Evolutionary conservation across 352 stramenopile species (phyloP).

Genomic region (Phytophthora pisi): DNA sequence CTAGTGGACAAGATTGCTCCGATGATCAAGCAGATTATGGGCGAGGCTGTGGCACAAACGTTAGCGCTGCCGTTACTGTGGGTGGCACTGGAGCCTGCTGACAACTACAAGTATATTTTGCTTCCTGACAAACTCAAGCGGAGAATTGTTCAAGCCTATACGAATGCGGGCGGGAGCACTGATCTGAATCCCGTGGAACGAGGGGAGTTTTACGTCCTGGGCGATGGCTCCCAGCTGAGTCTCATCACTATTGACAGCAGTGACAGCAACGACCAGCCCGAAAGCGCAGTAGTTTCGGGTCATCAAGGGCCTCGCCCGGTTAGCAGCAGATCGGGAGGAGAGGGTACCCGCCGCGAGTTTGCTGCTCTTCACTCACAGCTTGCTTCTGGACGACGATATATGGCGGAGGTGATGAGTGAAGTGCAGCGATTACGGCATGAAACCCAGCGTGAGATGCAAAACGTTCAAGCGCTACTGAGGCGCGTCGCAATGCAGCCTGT

Average conservation of each 20-base stretch:
- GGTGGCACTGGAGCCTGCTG: neutral
- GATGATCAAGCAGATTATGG: conserved; percentile 10
- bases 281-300: too few relatives aligned
- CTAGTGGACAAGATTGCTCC: conserved; percentile 13
- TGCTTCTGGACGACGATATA: neutral
- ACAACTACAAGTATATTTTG: conserved; percentile 1
- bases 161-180: neutral
- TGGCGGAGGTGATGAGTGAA: conserved; percentile 9
- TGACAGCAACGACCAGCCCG: neutral
- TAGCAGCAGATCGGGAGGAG: neutral
- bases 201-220: conserved; percentile 7
- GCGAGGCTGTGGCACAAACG: neutral
- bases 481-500: neutral
- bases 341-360: conserved; percentile 5
- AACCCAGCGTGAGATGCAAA: neutral
- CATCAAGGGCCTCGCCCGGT: too few relatives aligned
- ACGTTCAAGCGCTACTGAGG: neutral
- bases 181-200: conserved; percentile 5
- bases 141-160: conserved; percentile 10
- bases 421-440: neutral
- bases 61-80: conserved; percentile 5
- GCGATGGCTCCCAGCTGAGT: conserved; percentile 11
- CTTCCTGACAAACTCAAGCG: conserved; percentile 8
- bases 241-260: neutral
- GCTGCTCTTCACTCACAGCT: conserved; percentile 12